Evolutionary conservation across 331 rosid species (phyloP), one percentile per base, ranked within the genome.

Genomic region (Saraca asoca): DNA sequence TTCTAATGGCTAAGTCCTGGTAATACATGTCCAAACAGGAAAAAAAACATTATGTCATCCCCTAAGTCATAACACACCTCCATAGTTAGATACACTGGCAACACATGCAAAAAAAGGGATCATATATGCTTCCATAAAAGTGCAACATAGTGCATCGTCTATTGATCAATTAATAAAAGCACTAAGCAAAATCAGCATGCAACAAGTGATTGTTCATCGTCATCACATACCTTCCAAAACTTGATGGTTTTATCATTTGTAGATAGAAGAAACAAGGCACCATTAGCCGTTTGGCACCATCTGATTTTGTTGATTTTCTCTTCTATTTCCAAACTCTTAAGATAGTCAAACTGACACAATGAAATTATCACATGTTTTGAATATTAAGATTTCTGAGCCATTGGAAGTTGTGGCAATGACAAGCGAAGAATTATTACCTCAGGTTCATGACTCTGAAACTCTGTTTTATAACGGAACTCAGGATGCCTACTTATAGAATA

Each of bases 361-460:
- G 59, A 74, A 19, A 51, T 11, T 11, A 66, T 63, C 51, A 69
- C 34, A 49, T 10, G 33, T 52, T 52, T 59, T 57, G 37, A 69
- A 57, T 42, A 35, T 57, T 62, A 61, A 53, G 52, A 51, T 46
- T 61, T 66, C 24, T 52, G 65, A 41, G 33, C 42, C 39, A n/a
- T 14, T 62, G 13, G 8, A 29, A 54, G 48, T 43, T 53, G 64
- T 31, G 68, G 16, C 16, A 69, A 49, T 16, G 58, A 78, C 45
- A 7, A 16, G 44, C 2, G 52, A 60, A 17, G 0, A 31, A 65
- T 56, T 39, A 61, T 46, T 69, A 88, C 97, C 97, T 91, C 97
- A 5, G 97, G 97, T 83, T 91, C 97, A 54, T 91, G 97, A 81
- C 96, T 88, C 87, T 91, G 97, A 80, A 91, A 91, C 85, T 91